Evolutionary conservation across 768 basidiomycete genomes (phyloP), one percentile per base, ranked within the genome.

Genomic region (Cyathus striatus): DNA sequence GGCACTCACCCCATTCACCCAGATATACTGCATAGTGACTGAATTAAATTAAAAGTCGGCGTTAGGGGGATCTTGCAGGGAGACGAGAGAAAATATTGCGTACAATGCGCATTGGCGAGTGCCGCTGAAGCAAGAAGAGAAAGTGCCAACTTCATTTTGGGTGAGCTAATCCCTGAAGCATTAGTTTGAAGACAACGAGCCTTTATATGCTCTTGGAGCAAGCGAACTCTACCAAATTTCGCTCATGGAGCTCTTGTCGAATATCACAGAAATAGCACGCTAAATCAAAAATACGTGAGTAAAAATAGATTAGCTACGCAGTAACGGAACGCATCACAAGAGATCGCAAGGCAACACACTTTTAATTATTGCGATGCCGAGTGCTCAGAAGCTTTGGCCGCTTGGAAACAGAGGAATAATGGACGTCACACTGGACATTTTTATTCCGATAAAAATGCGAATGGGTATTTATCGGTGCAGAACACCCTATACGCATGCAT

Each of bases 1-100:
- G n/a, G 13, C 5, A 51, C 54, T 42, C 49, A 72, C 73, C 42
- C 72, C 74, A 47, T 74, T 70, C 45, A 62, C 52, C 73, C 73
- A 76, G 42, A 75, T 60, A 50, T 73, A 76, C 48, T 76, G 75
- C 68, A 75, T 59, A 12, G 75, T 75, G 53, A 74, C 70, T 72
- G 34, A 9, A 36, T 16, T 22, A 6, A 16, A 17, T 44, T 45
- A 48, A 38, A 20, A 9, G 38, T 7, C 20, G 14, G 12, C 9
- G 17, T 20, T 40, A 14, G 9, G 21, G 10, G 21, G 44, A 5
- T 5, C 5, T 20, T 21, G 32, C 17, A 17, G 13, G 22, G 7
- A 21, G 30, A 25, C 2, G 20, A 5, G 22, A 21, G 38, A 23
- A 40, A 36, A 25, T 7, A n/a, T 23, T 13, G 47, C 54, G 41